A percentile compares a stretch with the other conserved stretches of the same genome.
Evolutionary conservation across 164 flowering plant species (phyloP).

Genomic region (Magnolia sinica): DNA sequence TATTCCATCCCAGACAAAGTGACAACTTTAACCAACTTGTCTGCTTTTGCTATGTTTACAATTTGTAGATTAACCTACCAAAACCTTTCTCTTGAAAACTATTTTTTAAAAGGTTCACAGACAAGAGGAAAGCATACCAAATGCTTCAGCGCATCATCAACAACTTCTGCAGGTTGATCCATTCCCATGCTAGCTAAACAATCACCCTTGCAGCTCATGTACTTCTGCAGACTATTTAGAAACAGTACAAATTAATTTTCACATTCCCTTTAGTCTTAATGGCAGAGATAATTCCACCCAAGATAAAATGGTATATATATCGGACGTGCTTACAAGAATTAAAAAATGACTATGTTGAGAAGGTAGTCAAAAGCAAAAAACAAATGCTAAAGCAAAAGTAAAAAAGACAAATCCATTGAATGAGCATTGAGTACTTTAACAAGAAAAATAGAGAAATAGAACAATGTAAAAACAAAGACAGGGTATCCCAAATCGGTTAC

Average conservation of each 20-base stretch:
- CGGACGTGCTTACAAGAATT: neutral
- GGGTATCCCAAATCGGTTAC: too few species aligned
- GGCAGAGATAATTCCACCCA: neutral
- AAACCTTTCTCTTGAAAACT: neutral
- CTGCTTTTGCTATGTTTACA: too few species aligned
- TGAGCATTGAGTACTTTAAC: neutral
- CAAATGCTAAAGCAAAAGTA: neutral
- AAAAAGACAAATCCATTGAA: neutral
- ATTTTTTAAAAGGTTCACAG: neutral
- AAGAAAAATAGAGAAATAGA: neutral
- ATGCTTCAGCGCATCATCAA: constrained; percentile 80
- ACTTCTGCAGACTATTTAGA: constrained; percentile 66
- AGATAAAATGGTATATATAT: neutral
- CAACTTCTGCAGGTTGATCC: constrained; percentile 98
- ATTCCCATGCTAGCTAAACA: constrained; percentile 85
- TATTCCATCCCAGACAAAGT: too few species aligned
- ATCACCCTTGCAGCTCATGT: constrained; percentile 79
- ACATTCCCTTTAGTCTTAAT: neutral
- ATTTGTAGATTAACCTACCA: too few species aligned
- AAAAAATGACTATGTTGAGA: neutral
- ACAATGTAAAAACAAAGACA: neutral
- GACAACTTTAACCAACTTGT: too few species aligned
- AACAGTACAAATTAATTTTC: neutral
- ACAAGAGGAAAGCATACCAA: constrained; percentile 39
- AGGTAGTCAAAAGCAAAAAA: neutral